These are phyloP conservation scores for Aristolochia fimbriata DNA, from an alignment of 164 flowering plant genomes.

Conservation along the genomic window DNA sequence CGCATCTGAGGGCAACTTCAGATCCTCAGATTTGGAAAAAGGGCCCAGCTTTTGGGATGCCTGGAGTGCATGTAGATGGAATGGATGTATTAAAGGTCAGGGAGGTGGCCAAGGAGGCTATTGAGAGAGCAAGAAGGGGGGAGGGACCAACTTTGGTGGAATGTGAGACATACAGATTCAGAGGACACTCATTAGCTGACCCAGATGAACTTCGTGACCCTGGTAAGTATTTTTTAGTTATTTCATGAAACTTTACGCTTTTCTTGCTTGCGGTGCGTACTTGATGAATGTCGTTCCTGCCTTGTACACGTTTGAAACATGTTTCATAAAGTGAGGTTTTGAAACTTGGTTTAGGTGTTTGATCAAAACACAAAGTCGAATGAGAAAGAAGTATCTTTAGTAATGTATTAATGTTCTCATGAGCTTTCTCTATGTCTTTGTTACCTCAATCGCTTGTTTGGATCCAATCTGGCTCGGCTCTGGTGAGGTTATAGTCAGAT, in stretches of 20 bases:
- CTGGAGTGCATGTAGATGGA: constrained; percentile 96
- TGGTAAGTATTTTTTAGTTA: constrained; percentile 32
- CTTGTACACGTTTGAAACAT: too few relatives aligned
- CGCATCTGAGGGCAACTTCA: constrained; percentile 85
- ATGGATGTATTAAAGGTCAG: constrained; percentile 99
- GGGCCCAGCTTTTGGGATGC: constrained; percentile 88
- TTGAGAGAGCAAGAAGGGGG: constrained; percentile 83
- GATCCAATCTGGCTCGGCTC: too few relatives aligned
- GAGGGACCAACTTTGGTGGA: constrained; percentile 93
- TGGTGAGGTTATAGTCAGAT: too few relatives aligned
- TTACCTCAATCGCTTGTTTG: too few relatives aligned
- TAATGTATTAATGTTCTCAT: too few relatives aligned
- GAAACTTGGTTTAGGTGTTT: too few relatives aligned
- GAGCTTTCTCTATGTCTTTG: too few relatives aligned
- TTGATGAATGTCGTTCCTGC: not conserved
- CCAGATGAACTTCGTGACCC: constrained; percentile 99
- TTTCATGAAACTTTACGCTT: not conserved
- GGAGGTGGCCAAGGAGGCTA: constrained; percentile 89
- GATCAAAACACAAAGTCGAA: too few relatives aligned
- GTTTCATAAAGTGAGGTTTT: too few relatives aligned
- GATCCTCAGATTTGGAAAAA: constrained; percentile 96
- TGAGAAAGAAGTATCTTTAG: too few relatives aligned
- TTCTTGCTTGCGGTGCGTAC: not conserved
- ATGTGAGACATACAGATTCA: constrained; percentile 90
- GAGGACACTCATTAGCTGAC: constrained; percentile 98